phyloP scores from a whole-genome alignment of 2,329 filamentous ascomycete species.

The Neofusicoccum umdonicola region DNA sequence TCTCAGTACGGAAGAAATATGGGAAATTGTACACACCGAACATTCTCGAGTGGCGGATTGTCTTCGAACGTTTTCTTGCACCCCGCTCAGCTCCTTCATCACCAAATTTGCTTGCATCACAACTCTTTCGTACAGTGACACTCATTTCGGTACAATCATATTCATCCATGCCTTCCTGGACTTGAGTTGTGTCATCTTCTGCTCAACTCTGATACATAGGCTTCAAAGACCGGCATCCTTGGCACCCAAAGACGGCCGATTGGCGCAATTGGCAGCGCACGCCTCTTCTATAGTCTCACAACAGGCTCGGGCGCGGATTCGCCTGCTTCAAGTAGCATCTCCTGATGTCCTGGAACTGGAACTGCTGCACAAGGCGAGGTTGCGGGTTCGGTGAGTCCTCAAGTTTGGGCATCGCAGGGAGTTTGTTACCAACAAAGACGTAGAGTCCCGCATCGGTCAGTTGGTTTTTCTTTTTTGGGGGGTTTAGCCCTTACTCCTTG shows the following conservation, averaged over 20 bases:
- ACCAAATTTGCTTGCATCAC: no score
- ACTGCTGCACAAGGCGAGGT: neutral
- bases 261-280: neutral
- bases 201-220: no score
- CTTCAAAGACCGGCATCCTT: neutral
- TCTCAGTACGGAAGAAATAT: neutral
- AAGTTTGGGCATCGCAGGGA: neutral
- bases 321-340: no score
- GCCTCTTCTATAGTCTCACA: neutral
- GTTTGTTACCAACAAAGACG: neutral
- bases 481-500: neutral
- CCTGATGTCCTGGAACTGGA: no score
- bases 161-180: neutral
- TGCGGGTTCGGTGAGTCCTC: neutral
- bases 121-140: neutral
- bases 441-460: neutral
- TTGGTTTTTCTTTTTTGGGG: neutral
- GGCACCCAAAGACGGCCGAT: neutral
- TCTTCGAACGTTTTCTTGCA: neutral
- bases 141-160: neutral
- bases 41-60: neutral
- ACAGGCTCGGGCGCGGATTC: no score
- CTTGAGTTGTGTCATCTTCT: no score
- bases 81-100: neutral
- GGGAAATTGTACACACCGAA: neutral